phyloP scores from a whole-genome alignment of 345 rosid species.

The Acer campestre region DNA sequence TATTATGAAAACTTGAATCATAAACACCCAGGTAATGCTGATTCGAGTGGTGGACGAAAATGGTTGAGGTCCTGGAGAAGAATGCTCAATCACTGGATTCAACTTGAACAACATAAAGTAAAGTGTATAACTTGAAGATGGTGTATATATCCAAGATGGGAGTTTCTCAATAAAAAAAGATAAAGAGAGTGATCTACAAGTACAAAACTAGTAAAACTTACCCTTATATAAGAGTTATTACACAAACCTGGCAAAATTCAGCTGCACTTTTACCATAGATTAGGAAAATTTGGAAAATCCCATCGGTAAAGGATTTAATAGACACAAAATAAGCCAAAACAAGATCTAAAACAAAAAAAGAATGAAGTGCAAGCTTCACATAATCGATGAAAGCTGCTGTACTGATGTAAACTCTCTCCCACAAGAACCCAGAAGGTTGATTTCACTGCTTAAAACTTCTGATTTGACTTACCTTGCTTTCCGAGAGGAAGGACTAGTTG shows the following conservation, averaged over 20 bases:
- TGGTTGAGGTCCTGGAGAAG: too few relatives aligned
- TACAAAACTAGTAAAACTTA: background rate
- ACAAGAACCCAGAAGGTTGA: background rate
- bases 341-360: background rate
- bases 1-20: too few relatives aligned
- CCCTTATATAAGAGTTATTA: background rate
- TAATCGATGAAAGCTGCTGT: slow-evolving; percentile 3
- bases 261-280: background rate
- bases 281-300: slow-evolving; percentile 10
- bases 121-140: too few relatives aligned
- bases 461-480: slow-evolving; percentile 49
- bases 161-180: too few relatives aligned
- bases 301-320: background rate
- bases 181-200: background rate
- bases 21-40: too few relatives aligned
- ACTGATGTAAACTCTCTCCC: background rate
- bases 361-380: background rate
- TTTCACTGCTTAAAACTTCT: background rate
- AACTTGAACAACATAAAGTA: too few relatives aligned
- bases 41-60: too few relatives aligned
- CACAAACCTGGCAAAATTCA: background rate
- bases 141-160: too few relatives aligned
- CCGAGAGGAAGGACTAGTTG: slow-evolving; percentile 43
- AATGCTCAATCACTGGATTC: too few relatives aligned
- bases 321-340: background rate